Base-by-base conservation (phyloP, 768 basidiomycete species). In the Collybia sp. region DNA sequence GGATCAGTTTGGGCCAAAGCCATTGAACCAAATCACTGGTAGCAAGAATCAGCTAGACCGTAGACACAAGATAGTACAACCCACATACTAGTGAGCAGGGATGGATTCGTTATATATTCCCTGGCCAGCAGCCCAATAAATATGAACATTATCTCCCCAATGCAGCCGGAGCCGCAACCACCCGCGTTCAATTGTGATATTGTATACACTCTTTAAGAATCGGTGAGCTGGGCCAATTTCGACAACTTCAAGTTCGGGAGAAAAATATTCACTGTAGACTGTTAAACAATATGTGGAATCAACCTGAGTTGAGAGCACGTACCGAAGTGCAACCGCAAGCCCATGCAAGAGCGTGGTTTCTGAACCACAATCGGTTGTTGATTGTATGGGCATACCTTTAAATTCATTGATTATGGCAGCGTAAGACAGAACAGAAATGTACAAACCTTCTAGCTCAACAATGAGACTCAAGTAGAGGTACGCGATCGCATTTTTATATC, bases 351-450 rank as follows among this genome's bases (percentile, higher is more conserved):
- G 17, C 0, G 48, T 58, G 0, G 60, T 62, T 47, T 67, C 62
- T 5, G 50, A 51, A 1, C 66, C 63, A 48, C 63, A 62, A 47
- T 69, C 64, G 1, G 62, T 66, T 1, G 58, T 64, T 9, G 38
- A 56, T 43, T 67, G 65, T 12, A 67, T 34, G 20, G 64, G 64
- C 44, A 67, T 62, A 3, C 65, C 61, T 68, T 38, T 3, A 19
- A 30, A 30, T 17, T 43, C 20, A 44, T 37, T 35, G 30, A 34
- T 16, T 35, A 25, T 5, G 30, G 15, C 33, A 45, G 30, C 4
- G 40, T 25, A 8, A 25, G 25, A 8, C 8, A 25, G 3, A 8
- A 25, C 25, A 25, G 8, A 4, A 8, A 25, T n/a, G 25, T 25
- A 25, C 25, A 25, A 25, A 25, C 25, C 25, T 25, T 25, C 25